Base-by-base conservation (phyloP, 2,329 filamentous ascomycete species). In the Helicocarpus griseus region DNA sequence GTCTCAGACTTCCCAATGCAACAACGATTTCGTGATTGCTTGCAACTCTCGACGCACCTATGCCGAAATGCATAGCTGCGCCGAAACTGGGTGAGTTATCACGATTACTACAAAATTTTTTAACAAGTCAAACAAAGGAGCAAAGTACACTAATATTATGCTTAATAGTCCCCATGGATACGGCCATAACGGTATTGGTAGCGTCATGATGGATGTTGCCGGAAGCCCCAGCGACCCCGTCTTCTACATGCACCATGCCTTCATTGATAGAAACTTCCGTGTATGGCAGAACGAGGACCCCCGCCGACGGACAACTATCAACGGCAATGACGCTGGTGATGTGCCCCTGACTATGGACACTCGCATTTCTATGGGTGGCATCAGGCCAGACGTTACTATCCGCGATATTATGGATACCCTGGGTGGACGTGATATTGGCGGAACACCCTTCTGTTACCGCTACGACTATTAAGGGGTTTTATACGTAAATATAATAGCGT, bases 211-310 rank as follows among this genome's bases (percentile, higher is more conserved):
- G 19, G 73, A 76, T 56, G 58, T 75, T 35, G 72, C 70, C 47
- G 64, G 65, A 1, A 72, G 68, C 4, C 72, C 74, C 1, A 66
- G 63, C 13, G 73, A 76, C 44, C 72, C 72, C 5, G 60, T 58
- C 21, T 76, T 76, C 62, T 76, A 63, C 53, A 60, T 75, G 11
- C 73, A 75, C 56, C 73, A 76, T 53, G 64, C 65, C 2, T 66
- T 67, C 56, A 70, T 76, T 28, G 74, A 77, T 53, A 64, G 72
- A 13, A 60, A 66, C 3, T 77, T 65, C 59, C 73, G 70, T 68
- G 72, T 69, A 4, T 77, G 74, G 74, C 74, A 77, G 58, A 73
- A 72, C 35, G 49, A 29, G 14, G 39, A 8, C n/a, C 26, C 7
- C 9, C 0, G 26, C 19, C 49, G 49, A 38, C 26, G 49, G 38